Evolutionary conservation across 139 green algal genomes (phyloP), one percentile per base, ranked within the genome.

Genomic region (Micractinium sp.): DNA sequence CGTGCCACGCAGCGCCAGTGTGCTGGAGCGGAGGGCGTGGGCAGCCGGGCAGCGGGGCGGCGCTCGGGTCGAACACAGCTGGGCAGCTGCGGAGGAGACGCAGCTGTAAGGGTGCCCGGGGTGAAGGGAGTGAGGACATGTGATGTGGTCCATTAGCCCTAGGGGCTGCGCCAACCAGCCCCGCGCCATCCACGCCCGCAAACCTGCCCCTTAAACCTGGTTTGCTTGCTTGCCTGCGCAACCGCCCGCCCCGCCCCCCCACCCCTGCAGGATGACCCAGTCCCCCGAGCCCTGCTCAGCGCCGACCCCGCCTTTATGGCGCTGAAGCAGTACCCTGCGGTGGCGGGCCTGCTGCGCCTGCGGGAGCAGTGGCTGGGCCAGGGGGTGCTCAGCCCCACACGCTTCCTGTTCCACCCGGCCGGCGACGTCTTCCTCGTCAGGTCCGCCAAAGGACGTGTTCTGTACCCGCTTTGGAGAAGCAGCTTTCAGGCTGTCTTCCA

Each of bases 221-320:
- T n/a, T 23, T 25, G 23, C 14, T n/a, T 23, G 74, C 33, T 12
- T 80, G n/a, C 74, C 47, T 1, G n/a, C n/a, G n/a, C 15, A 12
- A 2, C 13, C 29, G 27, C 27, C 69, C 15, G 69, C 69, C 25
- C 22, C 3, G 2, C 3, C 69, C 27, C 27, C 27, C 12, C n/a
- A 9, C 31, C 73, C n/a, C n/a, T 18, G 36, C 83, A 87, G 83
- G 92, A 94, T 76, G 94, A 96, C 85, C 94, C 94, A 0, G 89
- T 96, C 29, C 94, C 94, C 0, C 89, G 94, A 0, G 94, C 94
- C 4, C 85, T 97, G 88, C 90, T 96, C n/a, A 93, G 88, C 16
- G 93, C 93, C 0, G 94, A 96, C 87, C 94, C 94, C 27, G 90
- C 93, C 31, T 95, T 95, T 23, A 27, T 82, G 15, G 83, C 90